These are phyloP conservation scores for Leavenworthia alabamica DNA, from an alignment of 345 rosid genomes.

Conservation along the genomic window DNA sequence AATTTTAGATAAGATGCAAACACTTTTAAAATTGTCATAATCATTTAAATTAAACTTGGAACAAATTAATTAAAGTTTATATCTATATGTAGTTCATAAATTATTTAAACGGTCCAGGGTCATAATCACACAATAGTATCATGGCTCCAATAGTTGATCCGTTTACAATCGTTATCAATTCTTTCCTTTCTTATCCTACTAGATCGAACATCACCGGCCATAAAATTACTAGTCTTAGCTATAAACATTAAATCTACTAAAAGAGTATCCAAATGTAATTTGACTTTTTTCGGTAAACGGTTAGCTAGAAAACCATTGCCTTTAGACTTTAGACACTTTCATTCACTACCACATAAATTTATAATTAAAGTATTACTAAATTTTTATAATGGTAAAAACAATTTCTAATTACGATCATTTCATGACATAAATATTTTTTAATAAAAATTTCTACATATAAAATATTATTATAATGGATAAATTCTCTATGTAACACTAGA, in stretches of 20 bases:
- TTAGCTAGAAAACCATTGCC: background rate
- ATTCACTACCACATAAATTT: no score
- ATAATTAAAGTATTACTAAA: no score
- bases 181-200: conserved; percentile 8
- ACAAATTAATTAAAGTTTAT: background rate
- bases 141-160: conserved; percentile 14
- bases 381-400: no score
- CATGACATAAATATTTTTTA: no score
- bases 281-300: no score
- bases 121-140: conserved; percentile 20
- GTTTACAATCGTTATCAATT: conserved; percentile 7
- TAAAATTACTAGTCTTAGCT: background rate
- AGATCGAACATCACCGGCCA: background rate
- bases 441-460: no score
- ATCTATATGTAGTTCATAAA: background rate
- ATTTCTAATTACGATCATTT: no score
- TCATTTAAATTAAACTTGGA: background rate
- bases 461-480: no score
- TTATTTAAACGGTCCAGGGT: conserved; percentile 8
- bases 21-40: background rate
- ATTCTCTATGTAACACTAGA: no score
- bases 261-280: background rate
- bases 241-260: background rate
- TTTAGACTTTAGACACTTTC: background rate
- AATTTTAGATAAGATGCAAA: no score